A percentile compares a stretch with the other conserved stretches of the same genome.
Conservation (phyloP, 371 early-diverging fungal genomes). For the Mucor piriformis region DNA sequence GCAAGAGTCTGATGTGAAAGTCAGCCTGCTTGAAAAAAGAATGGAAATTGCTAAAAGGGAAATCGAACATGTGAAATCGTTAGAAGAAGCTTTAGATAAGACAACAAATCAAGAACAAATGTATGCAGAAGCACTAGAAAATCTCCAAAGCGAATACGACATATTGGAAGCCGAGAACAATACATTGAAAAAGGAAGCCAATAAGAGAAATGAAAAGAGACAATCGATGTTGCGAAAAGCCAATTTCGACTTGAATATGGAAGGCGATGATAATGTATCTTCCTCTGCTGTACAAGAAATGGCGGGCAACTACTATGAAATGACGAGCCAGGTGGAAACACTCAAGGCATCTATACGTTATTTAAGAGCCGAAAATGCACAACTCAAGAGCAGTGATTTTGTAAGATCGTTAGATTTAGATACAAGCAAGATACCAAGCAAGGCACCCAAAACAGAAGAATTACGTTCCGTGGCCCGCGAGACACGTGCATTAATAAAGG, state of each 20-base stretch:
- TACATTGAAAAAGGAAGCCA: constrained; percentile 58
- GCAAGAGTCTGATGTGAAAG: constrained; percentile 76
- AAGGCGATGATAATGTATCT: not conserved
- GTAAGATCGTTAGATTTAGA: constrained; percentile 42
- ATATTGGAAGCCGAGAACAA: constrained; percentile 66
- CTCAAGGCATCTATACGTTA: constrained; percentile 76
- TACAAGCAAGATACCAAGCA: constrained; percentile 1
- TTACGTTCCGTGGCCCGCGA: constrained; percentile 32
- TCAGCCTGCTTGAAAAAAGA: constrained; percentile 79
- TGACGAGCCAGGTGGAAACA: constrained; percentile 53
- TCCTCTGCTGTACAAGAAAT: constrained; percentile 15
- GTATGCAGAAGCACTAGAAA: constrained; percentile 77
- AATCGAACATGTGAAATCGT: constrained; percentile 60
- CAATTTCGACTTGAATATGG: constrained; percentile 24
- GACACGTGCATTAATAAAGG: constrained; percentile 43
- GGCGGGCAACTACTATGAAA: constrained; percentile 25
- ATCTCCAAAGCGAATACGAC: constrained; percentile 74
- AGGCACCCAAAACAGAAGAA: constrained; percentile 3
- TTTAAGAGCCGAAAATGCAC: constrained; percentile 80
- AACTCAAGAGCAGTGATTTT: constrained; percentile 66
- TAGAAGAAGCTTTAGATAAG: constrained; percentile 65
- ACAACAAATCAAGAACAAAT: constrained; percentile 65
- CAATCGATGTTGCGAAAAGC: constrained; percentile 32
- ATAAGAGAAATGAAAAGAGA: constrained; percentile 45
- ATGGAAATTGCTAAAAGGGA: constrained; percentile 70